Conservation (phyloP, 1,284 basidiomycete genomes). For the Moniliophthora roreri region DNA sequence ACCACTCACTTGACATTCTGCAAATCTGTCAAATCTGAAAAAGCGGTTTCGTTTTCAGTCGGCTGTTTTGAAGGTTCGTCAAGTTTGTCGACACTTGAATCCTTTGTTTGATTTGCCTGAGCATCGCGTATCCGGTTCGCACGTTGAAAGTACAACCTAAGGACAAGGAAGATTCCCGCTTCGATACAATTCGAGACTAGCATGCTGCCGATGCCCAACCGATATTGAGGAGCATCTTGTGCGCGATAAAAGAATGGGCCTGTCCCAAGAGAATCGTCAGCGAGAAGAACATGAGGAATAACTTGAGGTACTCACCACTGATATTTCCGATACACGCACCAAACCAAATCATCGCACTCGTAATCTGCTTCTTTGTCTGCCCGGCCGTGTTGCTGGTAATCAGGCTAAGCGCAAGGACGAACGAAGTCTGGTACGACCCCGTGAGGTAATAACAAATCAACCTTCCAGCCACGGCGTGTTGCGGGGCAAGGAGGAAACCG, state of each 20-base stretch:
- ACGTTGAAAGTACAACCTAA: conserved; percentile 15
- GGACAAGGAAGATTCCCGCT: conserved; percentile 15
- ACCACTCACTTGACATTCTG: conserved; percentile 18
- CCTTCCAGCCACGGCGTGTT: conserved; percentile 16
- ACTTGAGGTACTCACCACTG: conserved; percentile 11
- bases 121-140: conserved; percentile 14
- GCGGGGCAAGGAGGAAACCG: conserved; percentile 19
- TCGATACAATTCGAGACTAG: conserved; percentile 21
- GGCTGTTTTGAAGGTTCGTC: background rate
- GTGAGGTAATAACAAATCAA: conserved; percentile 23
- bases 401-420: conserved; percentile 20
- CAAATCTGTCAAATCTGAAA: conserved; percentile 18
- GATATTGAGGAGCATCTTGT: conserved; percentile 18
- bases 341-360: conserved; percentile 21
- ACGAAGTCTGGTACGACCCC: conserved; percentile 21
- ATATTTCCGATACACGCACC: conserved; percentile 23
- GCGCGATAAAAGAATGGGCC: conserved; percentile 21
- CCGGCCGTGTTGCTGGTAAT: conserved; percentile 21
- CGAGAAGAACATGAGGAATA: background rate
- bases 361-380: conserved; percentile 23
- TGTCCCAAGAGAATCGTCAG: background rate
- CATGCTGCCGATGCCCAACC: conserved; percentile 20
- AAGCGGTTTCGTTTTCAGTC: conserved; percentile 16
- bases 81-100: background rate
- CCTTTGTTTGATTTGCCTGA: background rate